phyloP scores from a whole-genome alignment of 345 rosid species.

The Syzygium aqueum region DNA sequence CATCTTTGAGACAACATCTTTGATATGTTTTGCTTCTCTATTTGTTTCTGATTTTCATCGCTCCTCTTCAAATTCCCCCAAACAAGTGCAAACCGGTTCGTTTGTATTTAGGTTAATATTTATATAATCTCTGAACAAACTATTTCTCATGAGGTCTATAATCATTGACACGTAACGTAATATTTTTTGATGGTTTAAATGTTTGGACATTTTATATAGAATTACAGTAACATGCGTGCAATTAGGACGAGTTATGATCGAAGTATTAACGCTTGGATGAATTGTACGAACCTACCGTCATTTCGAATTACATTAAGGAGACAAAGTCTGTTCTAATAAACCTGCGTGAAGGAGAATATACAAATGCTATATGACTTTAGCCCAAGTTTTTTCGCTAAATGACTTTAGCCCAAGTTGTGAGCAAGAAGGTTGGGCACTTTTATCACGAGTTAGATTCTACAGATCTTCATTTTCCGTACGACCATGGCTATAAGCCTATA shows the following conservation, averaged over 20 bases:
- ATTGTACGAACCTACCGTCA: background rate
- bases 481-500: background rate
- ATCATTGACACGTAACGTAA: background rate
- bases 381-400: background rate
- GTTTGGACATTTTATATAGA: background rate
- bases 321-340: background rate
- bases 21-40: background rate
- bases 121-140: background rate
- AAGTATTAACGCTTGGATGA: background rate
- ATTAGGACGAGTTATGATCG: background rate
- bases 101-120: background rate
- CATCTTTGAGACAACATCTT: background rate
- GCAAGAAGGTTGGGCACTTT: background rate
- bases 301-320: background rate
- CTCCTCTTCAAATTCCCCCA: background rate
- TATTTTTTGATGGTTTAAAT: background rate
- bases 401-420: background rate
- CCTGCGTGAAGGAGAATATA: background rate
- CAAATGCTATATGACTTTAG: background rate
- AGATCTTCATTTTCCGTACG: background rate
- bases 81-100: background rate
- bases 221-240: background rate
- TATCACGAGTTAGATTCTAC: background rate
- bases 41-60: accelerated
- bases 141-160: accelerated